Percentiles rank a stretch among this genome's conserved stretches.
These are phyloP conservation scores for Neurospora sp. DNA, from an alignment of 495 filamentous ascomycete species.

Conservation along the genomic window DNA sequence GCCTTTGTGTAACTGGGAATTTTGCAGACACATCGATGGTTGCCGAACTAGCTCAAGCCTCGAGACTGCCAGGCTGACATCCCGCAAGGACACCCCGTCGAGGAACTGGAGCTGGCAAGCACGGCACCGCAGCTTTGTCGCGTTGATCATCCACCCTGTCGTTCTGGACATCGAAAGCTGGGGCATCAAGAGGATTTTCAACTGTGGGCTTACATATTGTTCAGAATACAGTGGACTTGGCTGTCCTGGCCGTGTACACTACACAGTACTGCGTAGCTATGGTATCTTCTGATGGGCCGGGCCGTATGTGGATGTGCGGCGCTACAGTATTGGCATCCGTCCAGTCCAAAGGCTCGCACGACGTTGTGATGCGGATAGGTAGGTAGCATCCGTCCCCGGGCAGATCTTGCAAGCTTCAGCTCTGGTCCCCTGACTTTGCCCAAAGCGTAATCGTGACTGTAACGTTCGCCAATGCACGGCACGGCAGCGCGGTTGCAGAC, in stretches of 20 bases:
- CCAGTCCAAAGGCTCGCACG: background rate
- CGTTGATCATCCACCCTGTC: background rate
- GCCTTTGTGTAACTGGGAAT: conserved; percentile 3
- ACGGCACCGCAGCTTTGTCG: background rate
- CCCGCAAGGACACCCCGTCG: background rate
- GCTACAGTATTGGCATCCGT: background rate
- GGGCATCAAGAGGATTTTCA: background rate
- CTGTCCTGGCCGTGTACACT: background rate
- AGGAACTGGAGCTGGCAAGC: background rate
- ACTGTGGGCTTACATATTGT: background rate
- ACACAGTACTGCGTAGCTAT: background rate
- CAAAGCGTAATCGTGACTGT: conserved; percentile 27
- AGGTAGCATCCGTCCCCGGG: conserved; percentile 17
- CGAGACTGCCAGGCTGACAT: conserved; percentile 7
- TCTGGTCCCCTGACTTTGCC: conserved; percentile 26
- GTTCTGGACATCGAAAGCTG: background rate
- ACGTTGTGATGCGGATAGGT: conserved; percentile 8
- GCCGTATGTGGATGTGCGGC: background rate
- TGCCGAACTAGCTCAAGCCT: conserved; percentile 6
- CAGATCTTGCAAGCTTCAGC: conserved; percentile 24
- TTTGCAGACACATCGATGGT: background rate
- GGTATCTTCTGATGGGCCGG: background rate
- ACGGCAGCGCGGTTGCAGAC: conserved; percentile 8
- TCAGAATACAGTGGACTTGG: background rate
- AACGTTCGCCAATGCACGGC: conserved; percentile 25